Evolutionary conservation across 108 stramenopile genomes (phyloP).

Genomic region (Skeletonema costatum): DNA sequence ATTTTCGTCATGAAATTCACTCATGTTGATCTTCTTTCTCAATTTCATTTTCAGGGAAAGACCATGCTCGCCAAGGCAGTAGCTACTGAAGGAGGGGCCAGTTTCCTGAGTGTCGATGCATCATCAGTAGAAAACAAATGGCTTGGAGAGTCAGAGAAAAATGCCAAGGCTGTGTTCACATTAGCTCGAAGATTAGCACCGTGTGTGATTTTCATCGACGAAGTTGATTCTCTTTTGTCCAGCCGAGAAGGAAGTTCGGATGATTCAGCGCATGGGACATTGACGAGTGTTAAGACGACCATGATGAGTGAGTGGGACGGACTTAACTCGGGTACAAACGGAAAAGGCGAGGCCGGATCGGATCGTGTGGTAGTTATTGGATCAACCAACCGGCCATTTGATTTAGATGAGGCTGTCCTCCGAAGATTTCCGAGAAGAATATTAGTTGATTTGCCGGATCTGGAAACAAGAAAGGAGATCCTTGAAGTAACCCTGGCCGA

Average conservation of each 20-base stretch:
- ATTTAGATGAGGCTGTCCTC: slow-evolving; percentile 97
- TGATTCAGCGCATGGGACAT: slow-evolving; percentile 94
- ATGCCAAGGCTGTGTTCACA: slow-evolving; percentile 99
- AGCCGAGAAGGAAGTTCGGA: slow-evolving; percentile 91
- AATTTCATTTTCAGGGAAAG: slow-evolving; percentile 57
- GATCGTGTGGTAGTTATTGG: slow-evolving; percentile 96
- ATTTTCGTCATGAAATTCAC: background rate
- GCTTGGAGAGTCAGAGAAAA: slow-evolving; percentile 98
- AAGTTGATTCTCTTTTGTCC: slow-evolving; percentile 93
- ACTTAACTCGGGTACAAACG: slow-evolving; percentile 90
- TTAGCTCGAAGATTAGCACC: slow-evolving; percentile 93
- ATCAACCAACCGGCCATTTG: slow-evolving; percentile 96
- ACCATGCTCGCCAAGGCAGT: slow-evolving; percentile 98
- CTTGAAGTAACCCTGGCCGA: slow-evolving; percentile 90
- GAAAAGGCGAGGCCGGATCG: slow-evolving; percentile 74
- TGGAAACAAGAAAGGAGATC: slow-evolving; percentile 89
- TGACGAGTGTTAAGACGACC: slow-evolving; percentile 97
- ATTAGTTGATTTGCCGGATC: slow-evolving; percentile 96
- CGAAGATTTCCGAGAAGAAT: slow-evolving; percentile 94
- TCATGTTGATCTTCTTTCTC: background rate
- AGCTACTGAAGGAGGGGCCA: slow-evolving; percentile 97
- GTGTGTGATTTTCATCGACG: slow-evolving; percentile 97
- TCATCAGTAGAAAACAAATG: slow-evolving; percentile 98
- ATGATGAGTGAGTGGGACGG: slow-evolving; percentile 99
- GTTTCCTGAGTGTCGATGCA: slow-evolving; percentile 95